phyloP scores from a whole-genome alignment of 2,329 filamentous ascomycete genomes.

The Neopestalotiopsis sp. region DNA sequence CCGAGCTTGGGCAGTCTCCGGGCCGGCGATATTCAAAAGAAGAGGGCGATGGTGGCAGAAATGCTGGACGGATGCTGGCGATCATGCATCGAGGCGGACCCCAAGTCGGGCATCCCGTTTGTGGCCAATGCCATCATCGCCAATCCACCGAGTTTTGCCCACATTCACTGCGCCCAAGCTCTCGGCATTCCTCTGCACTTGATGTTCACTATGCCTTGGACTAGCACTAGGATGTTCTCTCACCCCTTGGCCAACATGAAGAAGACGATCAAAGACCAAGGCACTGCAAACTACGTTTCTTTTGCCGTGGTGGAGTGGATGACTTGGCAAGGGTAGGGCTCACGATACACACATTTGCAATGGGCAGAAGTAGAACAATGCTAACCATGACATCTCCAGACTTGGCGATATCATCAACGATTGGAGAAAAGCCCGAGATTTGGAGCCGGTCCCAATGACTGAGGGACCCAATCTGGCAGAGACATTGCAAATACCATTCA shows the following conservation, averaged over 20 bases:
- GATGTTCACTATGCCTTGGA: constrained; percentile 96
- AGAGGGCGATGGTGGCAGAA: constrained; percentile 65
- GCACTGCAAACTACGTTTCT: constrained; percentile 76
- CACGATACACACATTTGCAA: neutral
- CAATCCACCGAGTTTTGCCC: constrained; percentile 78
- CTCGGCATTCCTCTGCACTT: constrained; percentile 77
- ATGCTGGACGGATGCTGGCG: constrained; percentile 86
- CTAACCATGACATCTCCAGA: neutral
- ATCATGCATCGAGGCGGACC: constrained; percentile 75
- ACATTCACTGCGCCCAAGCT: constrained; percentile 77
- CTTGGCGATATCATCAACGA: constrained; percentile 86
- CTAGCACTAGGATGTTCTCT: constrained; percentile 78
- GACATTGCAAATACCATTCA: constrained; percentile 76
- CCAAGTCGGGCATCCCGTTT: constrained; percentile 62
- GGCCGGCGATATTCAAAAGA: constrained; percentile 41
- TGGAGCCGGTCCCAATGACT: constrained; percentile 76
- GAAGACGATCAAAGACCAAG: constrained; percentile 52
- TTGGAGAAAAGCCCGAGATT: constrained; percentile 73
- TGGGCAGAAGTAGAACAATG: neutral
- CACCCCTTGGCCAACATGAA: constrained; percentile 72
- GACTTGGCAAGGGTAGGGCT: constrained; percentile 75
- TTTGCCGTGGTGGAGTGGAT: constrained; percentile 85
- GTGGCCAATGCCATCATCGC: constrained; percentile 83
- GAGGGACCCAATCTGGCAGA: constrained; percentile 79
- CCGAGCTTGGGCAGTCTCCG: constrained; percentile 40